phyloP scores from a whole-genome alignment of 1,284 basidiomycete species.

The Irpex sp. region DNA sequence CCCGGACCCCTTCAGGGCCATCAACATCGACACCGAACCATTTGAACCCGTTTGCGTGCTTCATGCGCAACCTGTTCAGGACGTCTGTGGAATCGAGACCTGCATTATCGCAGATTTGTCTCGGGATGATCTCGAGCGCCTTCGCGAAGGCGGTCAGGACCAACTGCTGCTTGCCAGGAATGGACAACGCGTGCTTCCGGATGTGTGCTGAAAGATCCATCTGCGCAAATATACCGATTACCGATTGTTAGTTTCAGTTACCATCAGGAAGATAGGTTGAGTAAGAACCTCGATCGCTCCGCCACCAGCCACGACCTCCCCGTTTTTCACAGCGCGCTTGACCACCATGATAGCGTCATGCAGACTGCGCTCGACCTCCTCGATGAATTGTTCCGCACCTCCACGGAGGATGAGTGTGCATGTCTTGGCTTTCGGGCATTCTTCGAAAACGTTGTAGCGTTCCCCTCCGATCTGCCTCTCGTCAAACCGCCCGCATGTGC shows the following conservation, averaged over 20 bases:
- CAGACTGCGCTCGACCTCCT: conserved; percentile 95
- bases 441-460: conserved; percentile 95
- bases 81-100: conserved; percentile 98
- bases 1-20: conserved; percentile 80
- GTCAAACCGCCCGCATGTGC: conserved; percentile 89
- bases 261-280: conserved; percentile 4
- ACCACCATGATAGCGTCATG: conserved; percentile 99
- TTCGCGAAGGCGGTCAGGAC: conserved; percentile 97
- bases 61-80: conserved; percentile 96
- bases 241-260: conserved; percentile 5
- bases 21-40: conserved; percentile 98
- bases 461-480: conserved; percentile 97
- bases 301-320: conserved; percentile 95
- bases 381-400: conserved; percentile 98
- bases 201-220: conserved; percentile 97
- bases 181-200: conserved; percentile 86
- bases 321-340: conserved; percentile 94
- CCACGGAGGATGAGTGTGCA: conserved; percentile 96
- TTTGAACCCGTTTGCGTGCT: conserved; percentile 82
- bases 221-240: conserved; percentile 34
- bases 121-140: conserved; percentile 95
- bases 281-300: conserved; percentile 88
- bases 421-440: conserved; percentile 94
- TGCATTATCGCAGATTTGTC: conserved; percentile 98
- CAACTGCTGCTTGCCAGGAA: conserved; percentile 95